These are phyloP conservation scores for Albugo candida DNA, from an alignment of 352 stramenopile genomes.

Conservation along the genomic window DNA sequence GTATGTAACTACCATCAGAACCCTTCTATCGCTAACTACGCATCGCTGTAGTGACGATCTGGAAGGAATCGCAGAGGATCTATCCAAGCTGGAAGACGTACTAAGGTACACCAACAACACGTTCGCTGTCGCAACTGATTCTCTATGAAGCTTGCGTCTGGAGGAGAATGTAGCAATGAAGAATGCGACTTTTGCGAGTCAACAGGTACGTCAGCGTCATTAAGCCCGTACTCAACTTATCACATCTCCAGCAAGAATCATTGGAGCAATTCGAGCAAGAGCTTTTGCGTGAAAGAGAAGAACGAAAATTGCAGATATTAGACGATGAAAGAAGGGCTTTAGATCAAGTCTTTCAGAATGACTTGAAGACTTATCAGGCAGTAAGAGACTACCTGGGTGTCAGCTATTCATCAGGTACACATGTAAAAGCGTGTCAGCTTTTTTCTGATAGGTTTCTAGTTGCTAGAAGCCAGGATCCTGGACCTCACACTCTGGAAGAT, in stretches of 20 bases:
- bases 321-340: constrained; percentile 32
- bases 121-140: background rate
- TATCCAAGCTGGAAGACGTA: constrained; percentile 48
- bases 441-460: background rate
- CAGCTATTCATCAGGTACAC: constrained; percentile 4
- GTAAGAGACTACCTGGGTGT: constrained; percentile 34
- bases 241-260: constrained; percentile 30
- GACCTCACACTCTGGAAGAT: constrained; percentile 25
- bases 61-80: constrained; percentile 31
- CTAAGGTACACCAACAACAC: constrained; percentile 15
- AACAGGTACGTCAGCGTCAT: constrained; percentile 13
- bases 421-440: background rate
- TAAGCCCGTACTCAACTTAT: background rate
- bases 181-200: constrained; percentile 46
- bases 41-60: constrained; percentile 16
- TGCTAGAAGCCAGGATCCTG: background rate
- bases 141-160: constrained; percentile 18
- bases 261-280: constrained; percentile 45
- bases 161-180: constrained; percentile 53
- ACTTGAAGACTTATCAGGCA: constrained; percentile 65
- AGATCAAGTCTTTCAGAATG: constrained; percentile 43
- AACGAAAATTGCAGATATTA: constrained; percentile 28
- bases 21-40: background rate
- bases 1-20: constrained; percentile 3
- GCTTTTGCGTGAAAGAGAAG: constrained; percentile 46